Conservation (phyloP, 441 rosid species). For the Francoa sonchifolia region DNA sequence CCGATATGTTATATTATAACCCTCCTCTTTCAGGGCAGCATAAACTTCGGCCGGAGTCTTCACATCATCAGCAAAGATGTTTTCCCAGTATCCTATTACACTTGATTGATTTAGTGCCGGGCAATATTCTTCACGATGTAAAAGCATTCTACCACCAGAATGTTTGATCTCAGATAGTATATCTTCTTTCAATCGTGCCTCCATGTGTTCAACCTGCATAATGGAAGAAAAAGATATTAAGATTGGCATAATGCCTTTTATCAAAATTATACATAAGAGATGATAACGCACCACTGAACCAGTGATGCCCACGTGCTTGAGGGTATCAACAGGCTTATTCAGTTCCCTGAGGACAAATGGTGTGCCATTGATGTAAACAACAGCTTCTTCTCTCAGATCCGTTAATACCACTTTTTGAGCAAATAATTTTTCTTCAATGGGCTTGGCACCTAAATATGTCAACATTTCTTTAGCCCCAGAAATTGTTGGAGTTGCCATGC, state of each 20-base stretch:
- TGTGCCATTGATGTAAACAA: constrained; percentile 84
- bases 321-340: constrained; percentile 86
- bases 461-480: constrained; percentile 85
- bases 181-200: constrained; percentile 83
- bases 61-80: constrained; percentile 68
- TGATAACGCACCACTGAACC: constrained; percentile 65
- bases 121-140: constrained; percentile 90
- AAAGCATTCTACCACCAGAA: constrained; percentile 81
- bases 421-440: constrained; percentile 35
- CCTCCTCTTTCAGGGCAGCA: constrained; percentile 57
- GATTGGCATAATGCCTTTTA: constrained; percentile 6
- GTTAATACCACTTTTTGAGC: constrained; percentile 55
- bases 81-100: constrained; percentile 94
- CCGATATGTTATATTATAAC: constrained; percentile 53
- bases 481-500: constrained; percentile 97
- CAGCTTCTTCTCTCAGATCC: constrained; percentile 94
- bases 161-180: constrained; percentile 62
- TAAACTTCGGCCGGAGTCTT: constrained; percentile 93
- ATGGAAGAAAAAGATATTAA: constrained; percentile 7
- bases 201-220: constrained; percentile 81
- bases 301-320: constrained; percentile 90
- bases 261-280: constrained; percentile 2
- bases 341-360: constrained; percentile 94
- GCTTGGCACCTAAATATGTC: constrained; percentile 63
- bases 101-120: constrained; percentile 61